phyloP scores from a whole-genome alignment of 1,284 basidiomycete genomes.

The Phellopilus nigrolimitatus region DNA sequence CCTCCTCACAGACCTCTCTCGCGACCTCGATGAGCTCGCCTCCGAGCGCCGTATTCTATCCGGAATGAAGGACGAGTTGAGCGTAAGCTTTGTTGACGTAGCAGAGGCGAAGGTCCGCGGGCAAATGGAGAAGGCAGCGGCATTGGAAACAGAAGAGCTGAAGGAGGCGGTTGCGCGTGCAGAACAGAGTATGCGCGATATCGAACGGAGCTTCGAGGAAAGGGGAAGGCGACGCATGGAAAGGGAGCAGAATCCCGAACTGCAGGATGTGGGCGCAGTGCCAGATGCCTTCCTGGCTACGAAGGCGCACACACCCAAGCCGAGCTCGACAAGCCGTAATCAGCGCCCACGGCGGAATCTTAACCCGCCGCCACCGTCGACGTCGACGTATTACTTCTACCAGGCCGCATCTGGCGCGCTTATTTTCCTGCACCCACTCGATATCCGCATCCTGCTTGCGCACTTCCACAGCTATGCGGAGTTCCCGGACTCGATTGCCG shows the following conservation, averaged over 20 bases:
- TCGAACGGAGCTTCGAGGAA: conserved; percentile 38
- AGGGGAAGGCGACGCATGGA: conserved; percentile 33
- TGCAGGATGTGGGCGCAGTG: conserved; percentile 27
- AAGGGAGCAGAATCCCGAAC: conserved; percentile 21
- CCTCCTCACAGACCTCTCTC: conserved; percentile 67
- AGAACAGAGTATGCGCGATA: conserved; percentile 54
- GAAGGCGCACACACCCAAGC: conserved; percentile 24
- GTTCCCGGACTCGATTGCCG: conserved; percentile 80
- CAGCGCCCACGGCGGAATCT: conserved; percentile 66
- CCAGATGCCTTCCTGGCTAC: conserved; percentile 53
- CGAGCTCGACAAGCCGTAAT: conserved; percentile 31
- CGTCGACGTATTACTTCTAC: conserved; percentile 90
- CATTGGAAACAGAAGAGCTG: conserved; percentile 63
- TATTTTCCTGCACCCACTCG: conserved; percentile 92
- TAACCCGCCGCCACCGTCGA: conserved; percentile 77
- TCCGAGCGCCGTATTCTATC: conserved; percentile 61
- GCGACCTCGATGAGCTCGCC: conserved; percentile 71
- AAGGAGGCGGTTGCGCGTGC: conserved; percentile 56
- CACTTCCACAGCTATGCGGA: conserved; percentile 80
- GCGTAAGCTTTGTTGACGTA: conserved; percentile 74
- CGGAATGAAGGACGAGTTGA: conserved; percentile 70
- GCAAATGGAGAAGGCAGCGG: conserved; percentile 74
- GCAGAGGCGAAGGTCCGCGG: conserved; percentile 72
- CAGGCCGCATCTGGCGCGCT: conserved; percentile 91
- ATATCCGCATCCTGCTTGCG: conserved; percentile 88